Base-by-base conservation (phyloP, 2,329 filamentous ascomycete genomes). In the Talaromyces sp. region DNA sequence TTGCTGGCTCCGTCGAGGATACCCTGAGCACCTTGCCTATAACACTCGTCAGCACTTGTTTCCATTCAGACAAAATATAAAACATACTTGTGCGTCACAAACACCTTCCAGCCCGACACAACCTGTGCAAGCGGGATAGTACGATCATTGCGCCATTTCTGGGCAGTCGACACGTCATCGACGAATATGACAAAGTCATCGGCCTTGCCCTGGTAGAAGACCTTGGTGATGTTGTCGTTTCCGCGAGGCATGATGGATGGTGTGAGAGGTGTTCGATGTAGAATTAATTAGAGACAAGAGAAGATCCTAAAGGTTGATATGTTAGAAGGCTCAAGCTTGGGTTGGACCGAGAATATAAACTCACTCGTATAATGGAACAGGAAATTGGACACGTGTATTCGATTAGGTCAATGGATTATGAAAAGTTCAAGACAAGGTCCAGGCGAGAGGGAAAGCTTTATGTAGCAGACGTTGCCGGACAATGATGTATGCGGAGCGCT, bases 71-170 rank as follows among this genome's bases (percentile, higher is more conserved):
- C 22, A 22, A 30, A 17, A 47, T 28, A 28, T 28, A 33, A 2
- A 30, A 49, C 90, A 80, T 84, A 97, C 93, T 88, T 90, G 81
- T 96, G 90, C 39, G 92, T 96, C 51, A 89, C 81, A 72, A 96
- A 96, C 72, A 99, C 83, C 83, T 96, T 91, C 83, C 91, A 98
- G 8, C 89, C 84, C 62, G 88, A 91, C 60, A 98, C 84, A 61
- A 99, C 93, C 71, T 97, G 88, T 1, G 90, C 84, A 55, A 98
- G 80, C 42, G 95, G 90, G 32, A 95, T 81, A 32, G 84, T 88
- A 73, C 85, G 87, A 81, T 98, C 93, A 4, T 74, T 80, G 81
- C 88, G 86, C 93, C 93, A 98, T 76, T 93, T 88, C 77, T 90
- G 57, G 25, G 63, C 59, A 10, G 63, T 28, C 0, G 57, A 11